These are phyloP conservation scores for Boletellus emodensis DNA, from an alignment of 768 basidiomycete species.

Conservation along the genomic window DNA sequence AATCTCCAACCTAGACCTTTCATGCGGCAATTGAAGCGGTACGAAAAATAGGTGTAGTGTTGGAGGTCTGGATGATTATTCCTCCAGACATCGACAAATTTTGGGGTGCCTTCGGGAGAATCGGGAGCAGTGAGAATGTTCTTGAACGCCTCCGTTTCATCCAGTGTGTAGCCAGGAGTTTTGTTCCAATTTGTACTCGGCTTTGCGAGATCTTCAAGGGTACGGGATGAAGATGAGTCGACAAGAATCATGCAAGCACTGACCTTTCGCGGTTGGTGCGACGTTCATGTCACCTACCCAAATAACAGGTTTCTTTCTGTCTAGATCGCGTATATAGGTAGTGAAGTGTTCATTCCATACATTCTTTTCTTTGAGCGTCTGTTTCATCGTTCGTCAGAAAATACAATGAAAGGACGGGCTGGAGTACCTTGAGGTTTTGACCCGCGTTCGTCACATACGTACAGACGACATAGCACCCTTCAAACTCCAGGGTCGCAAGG, in stretches of 20 bases:
- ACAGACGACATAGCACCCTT: conserved; percentile 61
- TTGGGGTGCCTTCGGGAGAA: conserved; percentile 32
- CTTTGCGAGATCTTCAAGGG: conserved; percentile 57
- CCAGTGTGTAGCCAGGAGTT: conserved; percentile 78
- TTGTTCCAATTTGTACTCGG: conserved; percentile 83
- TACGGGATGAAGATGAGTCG: not conserved
- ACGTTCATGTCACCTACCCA: conserved; percentile 90
- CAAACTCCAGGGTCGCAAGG: conserved; percentile 79
- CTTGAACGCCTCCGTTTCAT: conserved; percentile 72
- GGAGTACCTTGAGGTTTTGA: conserved; percentile 59
- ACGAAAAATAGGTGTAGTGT: conserved; percentile 86
- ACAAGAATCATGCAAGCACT: not conserved
- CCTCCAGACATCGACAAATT: conserved; percentile 81
- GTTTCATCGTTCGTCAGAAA: conserved; percentile 2
- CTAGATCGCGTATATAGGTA: conserved; percentile 63
- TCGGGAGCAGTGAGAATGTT: conserved; percentile 57
- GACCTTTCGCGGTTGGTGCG: conserved; percentile 72
- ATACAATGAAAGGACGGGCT: not conserved
- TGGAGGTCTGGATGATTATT: conserved; percentile 57
- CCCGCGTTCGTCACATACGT: conserved; percentile 89
- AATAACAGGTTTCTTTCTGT: conserved; percentile 78
- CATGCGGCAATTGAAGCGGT: conserved; percentile 71
- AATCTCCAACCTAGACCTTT: conserved; percentile 88
- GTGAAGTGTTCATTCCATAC: conserved; percentile 79
- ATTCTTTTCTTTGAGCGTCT: conserved; percentile 77